Conservation (phyloP, 441 rosid genomes). For the Pelargonium cotyledonis region DNA sequence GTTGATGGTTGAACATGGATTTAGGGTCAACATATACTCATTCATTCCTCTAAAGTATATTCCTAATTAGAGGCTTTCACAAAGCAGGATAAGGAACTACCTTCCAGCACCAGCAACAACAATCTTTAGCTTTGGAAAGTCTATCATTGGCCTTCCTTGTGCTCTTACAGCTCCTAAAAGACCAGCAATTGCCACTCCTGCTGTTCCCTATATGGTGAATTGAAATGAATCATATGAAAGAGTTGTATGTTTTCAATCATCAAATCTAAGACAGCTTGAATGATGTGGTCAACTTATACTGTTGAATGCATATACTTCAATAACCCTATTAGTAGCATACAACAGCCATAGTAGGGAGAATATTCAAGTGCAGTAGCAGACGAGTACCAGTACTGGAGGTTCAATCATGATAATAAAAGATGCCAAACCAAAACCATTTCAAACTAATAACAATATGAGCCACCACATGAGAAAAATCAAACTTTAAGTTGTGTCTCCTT, state of each 20-base stretch:
- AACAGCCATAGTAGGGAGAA: neutral
- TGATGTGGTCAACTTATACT: constrained; percentile 1
- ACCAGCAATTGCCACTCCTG: constrained; percentile 99
- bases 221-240: constrained; percentile 16
- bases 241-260: neutral
- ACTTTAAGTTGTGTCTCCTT: too few species aligned
- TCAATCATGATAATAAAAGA: neutral
- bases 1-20: constrained; percentile 12
- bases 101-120: constrained; percentile 99
- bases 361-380: neutral
- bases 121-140: constrained; percentile 95
- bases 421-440: too few species aligned
- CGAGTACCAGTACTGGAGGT: neutral
- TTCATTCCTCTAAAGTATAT: neutral
- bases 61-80: constrained; percentile 10
- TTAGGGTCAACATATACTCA: neutral
- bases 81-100: constrained; percentile 31
- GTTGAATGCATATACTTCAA: neutral
- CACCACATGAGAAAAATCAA: too few species aligned
- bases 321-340: neutral
- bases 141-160: constrained; percentile 94
- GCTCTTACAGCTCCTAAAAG: constrained; percentile 99
- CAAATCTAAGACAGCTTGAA: neutral
- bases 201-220: constrained; percentile 64
- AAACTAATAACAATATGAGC: too few species aligned